Evolutionary conservation across 495 filamentous ascomycete species (phyloP), one percentile per base, ranked within the genome.

Genomic region (Cladorrhinum samala): DNA sequence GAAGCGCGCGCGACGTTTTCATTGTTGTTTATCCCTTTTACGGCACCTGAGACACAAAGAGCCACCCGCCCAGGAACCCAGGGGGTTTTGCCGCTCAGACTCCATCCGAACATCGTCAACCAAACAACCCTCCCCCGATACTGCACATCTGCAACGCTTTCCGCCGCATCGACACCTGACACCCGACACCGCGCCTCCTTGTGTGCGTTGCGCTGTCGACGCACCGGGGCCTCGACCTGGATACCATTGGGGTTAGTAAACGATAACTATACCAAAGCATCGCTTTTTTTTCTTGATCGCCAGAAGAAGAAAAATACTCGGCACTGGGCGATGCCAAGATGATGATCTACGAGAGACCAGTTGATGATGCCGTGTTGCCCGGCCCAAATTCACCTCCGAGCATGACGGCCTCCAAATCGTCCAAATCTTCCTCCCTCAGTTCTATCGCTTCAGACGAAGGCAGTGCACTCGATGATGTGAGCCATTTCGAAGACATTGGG

Each of bases 401-500:
- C 54, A 77, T 95, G 64, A 89, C 85, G 55, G 80, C 82, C 45
- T 94, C 89, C 40, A 92, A 89, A 63, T 93, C 88, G 52, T 94
- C 89, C 52, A 93, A 94, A 65, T 88, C 86, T 30, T 93, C 89
- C 14, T 93, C 91, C n/a, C 84, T 91, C 54, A 84, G 83, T 58
- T 94, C 86, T 13, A 82, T 86, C 23, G 80, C 82, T 42, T 85
- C 85, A 39, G 86, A 84, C 58, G 77, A 83, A 24, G 81, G 83
- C 51, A 79, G 75, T 52, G 78, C 79, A 53, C 76, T 87, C 39
- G 78, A 82, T 27, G 86, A 92, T 63, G 78, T 83, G 38, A 79
- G 77, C 46, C 84, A 96, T 61, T 96, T 97, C 61, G 93, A 98
- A 67, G 93, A 97, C 46, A 95, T 96, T 58, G 88, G 86, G 9